Conservation (phyloP, 108 stramenopile species). For the Pseudonitzschia multiseries region DNA sequence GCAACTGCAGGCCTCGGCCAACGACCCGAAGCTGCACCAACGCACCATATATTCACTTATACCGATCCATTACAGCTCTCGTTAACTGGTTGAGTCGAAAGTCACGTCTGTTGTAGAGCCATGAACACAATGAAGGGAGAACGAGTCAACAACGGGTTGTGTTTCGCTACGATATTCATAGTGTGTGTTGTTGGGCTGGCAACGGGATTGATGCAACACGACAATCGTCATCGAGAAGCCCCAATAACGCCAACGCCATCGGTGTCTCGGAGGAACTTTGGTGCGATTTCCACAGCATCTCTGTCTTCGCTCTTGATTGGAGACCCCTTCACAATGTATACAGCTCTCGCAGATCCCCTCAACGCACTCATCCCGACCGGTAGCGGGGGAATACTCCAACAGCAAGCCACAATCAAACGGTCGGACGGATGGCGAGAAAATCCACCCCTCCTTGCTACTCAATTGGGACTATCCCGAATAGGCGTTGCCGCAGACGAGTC, state of each 20-base stretch:
- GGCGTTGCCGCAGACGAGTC: neutral
- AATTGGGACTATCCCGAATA: constrained; percentile 29
- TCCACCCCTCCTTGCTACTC: constrained; percentile 11
- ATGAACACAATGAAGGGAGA: neutral
- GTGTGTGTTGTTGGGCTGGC: neutral
- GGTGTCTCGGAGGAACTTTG: constrained; percentile 3
- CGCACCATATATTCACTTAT: too few relatives aligned
- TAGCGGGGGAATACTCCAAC: constrained; percentile 16
- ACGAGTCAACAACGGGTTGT: neutral
- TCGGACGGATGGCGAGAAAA: constrained; percentile 7
- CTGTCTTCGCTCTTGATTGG: constrained; percentile 5
- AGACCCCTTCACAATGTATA: neutral
- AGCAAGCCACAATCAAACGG: constrained; percentile 11
- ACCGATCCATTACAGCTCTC: too few relatives aligned
- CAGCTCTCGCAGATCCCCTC: constrained; percentile 21
- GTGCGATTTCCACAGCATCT: neutral
- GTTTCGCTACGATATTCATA: neutral
- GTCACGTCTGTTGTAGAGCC: too few relatives aligned
- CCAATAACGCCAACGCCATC: neutral
- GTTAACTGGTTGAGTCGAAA: too few relatives aligned
- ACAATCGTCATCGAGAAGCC: neutral
- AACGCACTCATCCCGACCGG: constrained; percentile 30
- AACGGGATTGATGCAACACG: neutral
- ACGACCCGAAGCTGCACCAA: too few relatives aligned
- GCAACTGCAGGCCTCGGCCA: too few relatives aligned